These are phyloP conservation scores for Claviceps purpurea DNA, from an alignment of 2,329 filamentous ascomycete species.

Conservation along the genomic window DNA sequence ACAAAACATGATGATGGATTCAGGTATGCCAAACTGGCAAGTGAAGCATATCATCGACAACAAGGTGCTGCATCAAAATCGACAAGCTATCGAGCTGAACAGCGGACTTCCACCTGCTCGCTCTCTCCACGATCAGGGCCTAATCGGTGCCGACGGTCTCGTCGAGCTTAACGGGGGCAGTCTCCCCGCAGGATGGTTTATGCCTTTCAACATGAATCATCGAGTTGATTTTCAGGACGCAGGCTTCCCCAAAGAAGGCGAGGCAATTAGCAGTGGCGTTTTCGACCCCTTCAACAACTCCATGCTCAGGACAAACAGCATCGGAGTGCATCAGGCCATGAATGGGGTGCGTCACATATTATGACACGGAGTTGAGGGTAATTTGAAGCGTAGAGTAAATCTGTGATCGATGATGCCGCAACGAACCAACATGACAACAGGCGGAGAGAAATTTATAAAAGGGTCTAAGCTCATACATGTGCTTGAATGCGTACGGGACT, in stretches of 20 bases:
- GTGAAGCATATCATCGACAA: neutral
- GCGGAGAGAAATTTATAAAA: too few species aligned
- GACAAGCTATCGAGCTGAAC: conserved; percentile 16
- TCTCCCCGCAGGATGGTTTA: conserved; percentile 66
- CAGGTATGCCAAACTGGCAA: conserved; percentile 13
- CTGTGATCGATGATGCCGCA: too few species aligned
- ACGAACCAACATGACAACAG: too few species aligned
- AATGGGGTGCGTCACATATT: conserved; percentile 19
- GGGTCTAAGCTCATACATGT: too few species aligned
- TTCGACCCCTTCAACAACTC: conserved; percentile 32
- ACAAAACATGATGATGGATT: conserved; percentile 26
- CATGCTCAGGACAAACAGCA: conserved; percentile 29
- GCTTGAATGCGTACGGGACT: too few species aligned
- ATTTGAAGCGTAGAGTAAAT: neutral
- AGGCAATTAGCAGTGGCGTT: neutral
- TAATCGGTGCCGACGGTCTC: conserved; percentile 10
- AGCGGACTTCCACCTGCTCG: conserved; percentile 15
- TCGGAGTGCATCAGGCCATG: conserved; percentile 23
- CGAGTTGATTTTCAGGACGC: conserved; percentile 43
- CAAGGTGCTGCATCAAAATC: conserved; percentile 9
- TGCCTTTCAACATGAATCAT: conserved; percentile 84
- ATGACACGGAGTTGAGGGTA: conserved; percentile 6
- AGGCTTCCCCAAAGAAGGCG: conserved; percentile 25
- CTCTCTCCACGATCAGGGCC: conserved; percentile 11
- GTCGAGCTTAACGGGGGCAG: conserved; percentile 24